Base-by-base conservation (phyloP, 2,329 filamentous ascomycete genomes). In the Nemania serpens region DNA sequence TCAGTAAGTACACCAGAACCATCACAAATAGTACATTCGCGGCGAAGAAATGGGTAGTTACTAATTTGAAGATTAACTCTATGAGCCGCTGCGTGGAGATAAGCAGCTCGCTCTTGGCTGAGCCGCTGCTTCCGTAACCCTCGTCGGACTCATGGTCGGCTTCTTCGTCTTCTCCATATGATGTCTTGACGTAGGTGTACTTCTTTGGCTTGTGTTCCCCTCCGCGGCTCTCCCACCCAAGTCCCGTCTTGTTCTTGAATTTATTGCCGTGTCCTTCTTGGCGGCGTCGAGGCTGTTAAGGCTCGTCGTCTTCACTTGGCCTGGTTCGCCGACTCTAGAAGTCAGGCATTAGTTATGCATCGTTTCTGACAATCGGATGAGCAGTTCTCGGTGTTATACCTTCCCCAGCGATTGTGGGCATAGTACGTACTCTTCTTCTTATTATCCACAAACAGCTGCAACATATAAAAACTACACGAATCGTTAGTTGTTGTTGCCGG, bases 41-140 rank as follows among this genome's bases (percentile, higher is more conserved):
- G 34, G 34, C 34, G 7, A 36, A 7, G 34, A 36, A 12, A 6
- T 6, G 12, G 34, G 34, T 36, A 36, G 34, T 6, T 36, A 36
- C 34, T 36, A 6, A 36, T 12, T 95, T 92, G 81, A 96, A 96
- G 64, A 96, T 94, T 66, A 95, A 83, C 62, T 86, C 78, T 81
- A 95, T 87, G 18, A 95, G 78, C 9, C 85, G 75, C 70, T 91
- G 86, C 2, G 64, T 66, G 1, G 64, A 42, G 10, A 66, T 61
- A 33, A 60, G 55, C 12, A 66, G 47, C 34, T 65, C 54, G 45
- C 64, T 66, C 48, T 63, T 63, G 20, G 41, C 51, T 1, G 48
- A 41, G 15, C 49, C 41, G 34, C 56, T 36, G 36, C 57, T 63
- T 10, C 43, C 49, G 25, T 57, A 61, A 34, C 61, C 61, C 42